Evolutionary conservation across 352 stramenopile genomes (phyloP), one percentile per base, ranked within the genome.

Genomic region (Phytophthora citricola): DNA sequence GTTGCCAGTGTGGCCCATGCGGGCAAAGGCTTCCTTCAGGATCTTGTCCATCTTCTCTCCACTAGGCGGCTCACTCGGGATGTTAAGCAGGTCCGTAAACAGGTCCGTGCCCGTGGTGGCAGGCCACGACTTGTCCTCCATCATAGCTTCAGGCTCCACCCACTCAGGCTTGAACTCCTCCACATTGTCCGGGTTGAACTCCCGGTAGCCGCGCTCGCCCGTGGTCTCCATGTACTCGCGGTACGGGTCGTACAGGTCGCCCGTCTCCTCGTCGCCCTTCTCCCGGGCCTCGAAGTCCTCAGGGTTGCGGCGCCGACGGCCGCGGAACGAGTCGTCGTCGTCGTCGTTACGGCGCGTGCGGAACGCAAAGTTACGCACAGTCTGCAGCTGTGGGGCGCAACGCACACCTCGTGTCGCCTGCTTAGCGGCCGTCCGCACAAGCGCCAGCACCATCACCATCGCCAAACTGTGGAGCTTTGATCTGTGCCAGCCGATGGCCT

Each of bases 81-180:
- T 79, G 71, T 96, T 94, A 61, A 94, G 71, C 68, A 96, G 69
- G 68, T 96, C 88, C 50, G 71, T 65, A 60, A 93, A 96, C 56
- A 94, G 65, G 44, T 96, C 85, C 12, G 86, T 79, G 68, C 83
- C 85, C 1, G 86, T 86, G 14, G 88, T 96, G 43, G 79, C 63
- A 1, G 88, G 88, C 88, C 88, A 96, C 66, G 83, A 93, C 74
- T 96, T 96, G 75, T 96, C 88, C 34, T 86, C 85, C 88, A 96
- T 96, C 74, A 96, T 78, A 39, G 90, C 70, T 51, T 88, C 85
- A 4, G 84, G 83, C 64, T 93, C 86, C 52, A 79, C 70, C 86
- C 86, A 94, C 76, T 83, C 75, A 22, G 79, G 89, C 43, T 89
- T 72, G 45, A 75, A 58, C 41, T 85, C 64, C 38, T 82, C 72